Evolutionary conservation across 495 filamentous ascomycete genomes (phyloP), one percentile per base, ranked within the genome.

Genomic region (Penicillium lividum): DNA sequence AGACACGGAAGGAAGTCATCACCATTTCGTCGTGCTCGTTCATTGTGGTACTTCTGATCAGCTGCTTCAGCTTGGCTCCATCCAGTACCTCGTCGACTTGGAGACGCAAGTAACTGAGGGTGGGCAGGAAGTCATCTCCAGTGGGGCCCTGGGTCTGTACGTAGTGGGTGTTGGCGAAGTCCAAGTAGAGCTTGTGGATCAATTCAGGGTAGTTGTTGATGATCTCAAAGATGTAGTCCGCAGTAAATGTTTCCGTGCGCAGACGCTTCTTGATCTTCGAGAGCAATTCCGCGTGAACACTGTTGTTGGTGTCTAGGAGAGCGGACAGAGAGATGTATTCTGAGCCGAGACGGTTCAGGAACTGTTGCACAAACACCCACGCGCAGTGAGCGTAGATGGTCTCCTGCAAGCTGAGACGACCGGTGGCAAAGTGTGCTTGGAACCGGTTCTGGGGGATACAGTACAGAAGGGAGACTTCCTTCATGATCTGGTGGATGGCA

Each of bases 1-100:
- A 98, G 46, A 93, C 85, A 53, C 90, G 86, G 84, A 98, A 97
- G n/a, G 92, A 89, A 16, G 82, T 89, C 92, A 98, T 95, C 59
- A 98, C 94, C 86, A 97, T 95, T 74, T 92, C 89, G 65, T 98
- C 90, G 74, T 98, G 93, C 78, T 98, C 94, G 67, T 97, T 97
- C 52, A 81, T 81, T 4, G 91, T 89, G 18, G 86, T 86, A 68
- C 86, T 88, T 33, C 88, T 86, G 67, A 98, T 96, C 58, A 89
- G 75, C 10, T 89, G 86, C 72, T 90, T 89, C 27, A 98, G 80
- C 73, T 87, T 84, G 28, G 80, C 74, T 59, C 96, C 89, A 28
- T 84, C 87, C n/a, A 97, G 77, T 30, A 97, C 86, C 53, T 84
- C 80, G 64, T 89, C 88, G 43, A 89, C 80, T 68, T 89, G 81